phyloP scores from a whole-genome alignment of 2,329 filamentous ascomycete genomes.

The Monosporascus sp. region DNA sequence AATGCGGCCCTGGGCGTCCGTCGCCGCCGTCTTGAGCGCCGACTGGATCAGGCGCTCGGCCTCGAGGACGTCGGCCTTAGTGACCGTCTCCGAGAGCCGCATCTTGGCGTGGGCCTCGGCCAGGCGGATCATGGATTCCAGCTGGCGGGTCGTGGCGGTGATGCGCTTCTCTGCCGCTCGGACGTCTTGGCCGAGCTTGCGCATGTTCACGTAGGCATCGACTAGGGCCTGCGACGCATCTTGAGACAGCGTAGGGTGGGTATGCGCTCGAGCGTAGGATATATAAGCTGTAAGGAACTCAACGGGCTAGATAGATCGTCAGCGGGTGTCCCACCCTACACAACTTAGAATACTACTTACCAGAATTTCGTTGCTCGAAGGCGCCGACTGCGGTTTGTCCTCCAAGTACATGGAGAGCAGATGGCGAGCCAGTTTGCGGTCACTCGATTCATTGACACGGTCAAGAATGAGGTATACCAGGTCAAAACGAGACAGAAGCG shows the following conservation, averaged over 20 bases:
- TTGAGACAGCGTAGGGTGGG: conserved; percentile 76
- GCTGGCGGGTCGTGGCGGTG: conserved; percentile 91
- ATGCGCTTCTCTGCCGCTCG: conserved; percentile 90
- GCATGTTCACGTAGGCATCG: conserved; percentile 88
- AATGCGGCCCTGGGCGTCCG: conserved; percentile 85
- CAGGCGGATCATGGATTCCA: conserved; percentile 98
- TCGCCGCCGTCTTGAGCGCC: conserved; percentile 95
- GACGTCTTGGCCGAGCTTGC: conserved; percentile 82
- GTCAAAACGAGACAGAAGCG: conserved; percentile 91
- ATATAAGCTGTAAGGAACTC: conserved; percentile 97
- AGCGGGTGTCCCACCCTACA: conserved; percentile 12
- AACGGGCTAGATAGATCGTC: conserved; percentile 57
- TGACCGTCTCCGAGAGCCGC: conserved; percentile 75
- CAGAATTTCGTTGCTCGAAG: conserved; percentile 69
- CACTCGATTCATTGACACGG: conserved; percentile 82
- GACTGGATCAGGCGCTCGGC: conserved; percentile 89
- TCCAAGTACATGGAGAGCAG: conserved; percentile 95
- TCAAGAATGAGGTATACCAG: conserved; percentile 95
- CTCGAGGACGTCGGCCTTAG: conserved; percentile 77
- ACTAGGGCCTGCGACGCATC: conserved; percentile 81
- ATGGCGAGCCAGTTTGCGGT: conserved; percentile 86
- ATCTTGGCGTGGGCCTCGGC: conserved; percentile 97
- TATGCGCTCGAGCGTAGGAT: conserved; percentile 83
- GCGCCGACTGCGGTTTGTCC: conserved; percentile 82
- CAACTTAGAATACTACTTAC: conserved; percentile 44